These are phyloP conservation scores for Hanseniaspora uvarum DNA, from an alignment of 1,139 yeast genomes.

Conservation along the genomic window DNA sequence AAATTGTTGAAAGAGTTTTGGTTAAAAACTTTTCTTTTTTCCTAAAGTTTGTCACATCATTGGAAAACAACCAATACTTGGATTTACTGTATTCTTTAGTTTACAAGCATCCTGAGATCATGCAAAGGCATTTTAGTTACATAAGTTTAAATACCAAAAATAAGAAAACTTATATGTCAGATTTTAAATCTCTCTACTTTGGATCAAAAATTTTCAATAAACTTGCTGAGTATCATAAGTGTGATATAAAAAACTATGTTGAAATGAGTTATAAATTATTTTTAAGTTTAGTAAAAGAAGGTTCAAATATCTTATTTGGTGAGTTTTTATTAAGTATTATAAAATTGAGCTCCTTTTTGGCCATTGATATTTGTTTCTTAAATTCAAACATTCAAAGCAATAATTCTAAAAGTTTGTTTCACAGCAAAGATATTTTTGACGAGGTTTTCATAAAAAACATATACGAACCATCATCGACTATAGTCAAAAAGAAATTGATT, in stretches of 20 bases:
- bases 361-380: not conserved
- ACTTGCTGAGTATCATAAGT: not conserved
- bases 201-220: constrained; percentile 11
- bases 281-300: not conserved
- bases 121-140: not conserved
- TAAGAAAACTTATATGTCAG: not conserved
- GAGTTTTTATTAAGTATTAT: constrained; percentile 7
- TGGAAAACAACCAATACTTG: not conserved
- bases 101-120: not conserved
- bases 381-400: not conserved
- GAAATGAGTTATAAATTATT: not conserved
- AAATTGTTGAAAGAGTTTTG: not conserved
- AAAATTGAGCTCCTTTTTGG: constrained; percentile 5
- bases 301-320: not conserved
- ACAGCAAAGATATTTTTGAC: not conserved
- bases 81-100: not conserved
- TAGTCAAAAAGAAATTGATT: constrained; percentile 8
- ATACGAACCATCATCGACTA: not conserved
- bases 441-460: constrained; percentile 1
- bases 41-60: not conserved
- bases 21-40: constrained; percentile 1
- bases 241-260: constrained; percentile 8
- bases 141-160: not conserved
- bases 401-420: not conserved
- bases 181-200: constrained; percentile 5